A percentile compares a stretch with the other conserved stretches of the same genome.
Conservation (phyloP, 441 rosid species). For the Capsella rubella region DNA sequence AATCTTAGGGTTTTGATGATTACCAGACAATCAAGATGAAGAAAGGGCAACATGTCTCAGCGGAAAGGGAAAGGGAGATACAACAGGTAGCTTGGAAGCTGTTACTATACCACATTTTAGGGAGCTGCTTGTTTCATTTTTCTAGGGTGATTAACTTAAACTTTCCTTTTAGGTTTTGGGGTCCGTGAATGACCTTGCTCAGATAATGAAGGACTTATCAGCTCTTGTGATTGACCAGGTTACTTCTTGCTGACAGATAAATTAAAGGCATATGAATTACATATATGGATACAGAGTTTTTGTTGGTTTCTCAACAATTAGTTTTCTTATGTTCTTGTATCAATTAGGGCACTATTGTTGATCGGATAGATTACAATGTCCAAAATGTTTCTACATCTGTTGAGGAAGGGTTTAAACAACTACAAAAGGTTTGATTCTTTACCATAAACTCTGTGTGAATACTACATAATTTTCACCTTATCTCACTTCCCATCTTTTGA, state of each 20-base stretch:
- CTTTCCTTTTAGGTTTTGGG: constrained; percentile 64
- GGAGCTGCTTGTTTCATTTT: neutral
- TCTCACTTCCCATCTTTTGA: neutral
- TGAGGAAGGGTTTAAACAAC: constrained; percentile 88
- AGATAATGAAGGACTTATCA: constrained; percentile 96
- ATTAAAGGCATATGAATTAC: neutral
- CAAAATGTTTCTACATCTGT: constrained; percentile 86
- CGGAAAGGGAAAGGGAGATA: constrained; percentile 93
- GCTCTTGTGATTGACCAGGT: constrained; percentile 98
- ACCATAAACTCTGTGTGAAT: neutral
- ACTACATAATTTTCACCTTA: neutral
- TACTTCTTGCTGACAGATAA: constrained; percentile 22
- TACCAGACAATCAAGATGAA: constrained; percentile 79
- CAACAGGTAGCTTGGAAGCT: constrained; percentile 61
- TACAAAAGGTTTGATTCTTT: constrained; percentile 40
- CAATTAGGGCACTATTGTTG: constrained; percentile 91
- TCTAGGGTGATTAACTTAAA: constrained; percentile 23
- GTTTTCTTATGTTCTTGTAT: constrained; percentile 6
- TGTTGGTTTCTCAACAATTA: constrained; percentile 15
- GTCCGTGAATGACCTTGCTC: constrained; percentile 91
- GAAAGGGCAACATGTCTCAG: constrained; percentile 73
- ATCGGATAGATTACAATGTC: constrained; percentile 92
- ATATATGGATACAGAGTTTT: neutral
- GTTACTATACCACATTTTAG: constrained; percentile 2
- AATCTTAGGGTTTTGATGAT: constrained; percentile 69